Conservation (phyloP, 495 filamentous ascomycete species). For the Talaromyces nanjingensis region DNA sequence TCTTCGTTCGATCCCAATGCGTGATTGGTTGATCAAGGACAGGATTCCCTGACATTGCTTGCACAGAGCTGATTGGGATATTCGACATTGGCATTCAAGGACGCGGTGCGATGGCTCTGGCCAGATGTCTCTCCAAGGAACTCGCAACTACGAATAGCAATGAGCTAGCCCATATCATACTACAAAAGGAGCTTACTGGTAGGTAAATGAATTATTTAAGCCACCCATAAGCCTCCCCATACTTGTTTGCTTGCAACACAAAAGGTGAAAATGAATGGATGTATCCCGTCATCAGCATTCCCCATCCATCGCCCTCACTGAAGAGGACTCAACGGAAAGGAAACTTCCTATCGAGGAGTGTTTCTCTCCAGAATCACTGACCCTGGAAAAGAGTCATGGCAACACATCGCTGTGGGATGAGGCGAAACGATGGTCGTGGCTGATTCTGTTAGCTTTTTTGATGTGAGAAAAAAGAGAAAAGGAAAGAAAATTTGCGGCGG, state of each 20-base stretch:
- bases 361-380: conserved; percentile 52
- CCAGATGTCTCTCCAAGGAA: not conserved
- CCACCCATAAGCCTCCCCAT: not conserved
- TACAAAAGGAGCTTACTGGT: not conserved
- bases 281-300: conserved; percentile 65
- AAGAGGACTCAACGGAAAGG: conserved; percentile 55
- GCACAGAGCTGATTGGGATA: not conserved
- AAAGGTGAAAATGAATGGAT: conserved; percentile 18
- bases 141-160: not conserved
- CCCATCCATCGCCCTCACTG: conserved; percentile 56
- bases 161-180: not conserved
- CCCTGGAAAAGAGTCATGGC: conserved; percentile 43
- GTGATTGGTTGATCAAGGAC: not conserved
- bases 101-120: not conserved
- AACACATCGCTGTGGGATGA: conserved; percentile 52
- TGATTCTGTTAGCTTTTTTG: conserved; percentile 53
- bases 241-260: not conserved
- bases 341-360: conserved; percentile 62
- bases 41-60: not conserved
- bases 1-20: not conserved
- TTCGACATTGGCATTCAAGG: not conserved
- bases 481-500: conserved; percentile 9
- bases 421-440: conserved; percentile 59
- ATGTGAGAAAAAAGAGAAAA: conserved; percentile 37
- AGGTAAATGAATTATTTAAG: not conserved